Evolutionary conservation across 1,139 yeast species (phyloP), one percentile per base, ranked within the genome.

Genomic region (Sugiyamaella castrensis): DNA sequence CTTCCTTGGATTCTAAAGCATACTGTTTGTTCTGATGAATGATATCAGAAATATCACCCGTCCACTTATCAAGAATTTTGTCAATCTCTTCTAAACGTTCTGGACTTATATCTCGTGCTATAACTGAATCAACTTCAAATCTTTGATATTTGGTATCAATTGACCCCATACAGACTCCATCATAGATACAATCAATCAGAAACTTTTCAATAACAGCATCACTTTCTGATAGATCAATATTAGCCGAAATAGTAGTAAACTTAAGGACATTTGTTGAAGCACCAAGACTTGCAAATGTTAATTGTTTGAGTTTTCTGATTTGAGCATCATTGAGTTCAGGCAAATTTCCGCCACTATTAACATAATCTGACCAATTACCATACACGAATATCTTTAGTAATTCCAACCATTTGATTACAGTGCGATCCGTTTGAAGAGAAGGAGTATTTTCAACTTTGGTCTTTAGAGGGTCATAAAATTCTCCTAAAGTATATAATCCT

Each of bases 131-230:
- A 8, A 64, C 53, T 37, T 57, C 58, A 8, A 64, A 37, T 24
- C 40, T 48, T 33, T 47, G 54, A 5, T 52, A 36, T 47, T 51
- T 53, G 7, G 62, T 58, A 48, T 64, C 64, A 33, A 64, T 44
- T 39, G 51, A 50, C 12, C 64, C 68, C 2, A 39, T 42, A 13
- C 64, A 46, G 27, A 52, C 53, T 6, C 63, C 65, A 27, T 50
- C 53, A 36, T 58, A 58, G 4, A 64, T 53, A 11, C 63, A 57
- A 10, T 57, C 57, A 29, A 64, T 51, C 10, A 63, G 54, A 24
- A 57, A 49, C 27, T 51, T 50, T 50, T 62, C 68, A 8, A 64
- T 53, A 19, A 19, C 5, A 19, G 24, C 24, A 19, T 44, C 48
- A n/a, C 37, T n/a, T 13, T 38, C 31, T 2, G 46, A 46, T 28